These are phyloP conservation scores for Stenocarpella maydis DNA, from an alignment of 2,329 filamentous ascomycete species.

Conservation along the genomic window DNA sequence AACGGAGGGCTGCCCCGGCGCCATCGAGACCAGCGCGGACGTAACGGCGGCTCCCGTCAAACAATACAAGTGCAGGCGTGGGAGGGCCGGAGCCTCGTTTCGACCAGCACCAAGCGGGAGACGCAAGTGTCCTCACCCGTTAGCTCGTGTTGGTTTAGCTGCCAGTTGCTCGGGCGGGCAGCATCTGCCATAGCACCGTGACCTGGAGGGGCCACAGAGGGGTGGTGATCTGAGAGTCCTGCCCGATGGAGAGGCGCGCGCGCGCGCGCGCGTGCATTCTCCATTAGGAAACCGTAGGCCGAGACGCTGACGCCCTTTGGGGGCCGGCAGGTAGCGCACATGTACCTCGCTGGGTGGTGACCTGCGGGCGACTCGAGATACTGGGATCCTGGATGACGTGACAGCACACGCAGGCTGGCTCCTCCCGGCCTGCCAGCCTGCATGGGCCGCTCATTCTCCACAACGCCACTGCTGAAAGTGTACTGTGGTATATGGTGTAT, in stretches of 20 bases:
- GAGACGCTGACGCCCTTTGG: background rate
- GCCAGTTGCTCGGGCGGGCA: background rate
- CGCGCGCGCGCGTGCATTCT: conserved; percentile 25
- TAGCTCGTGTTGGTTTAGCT: background rate
- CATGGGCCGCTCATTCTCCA: too few relatives aligned
- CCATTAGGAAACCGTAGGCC: conserved; percentile 7
- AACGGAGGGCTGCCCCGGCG: background rate
- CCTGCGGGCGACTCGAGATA: conserved; percentile 13
- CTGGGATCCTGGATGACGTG: background rate
- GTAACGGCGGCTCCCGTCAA: conserved; percentile 23
- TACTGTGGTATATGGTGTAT: too few relatives aligned
- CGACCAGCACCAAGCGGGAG: background rate
- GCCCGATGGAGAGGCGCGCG: conserved; percentile 20
- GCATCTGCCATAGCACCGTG: too few relatives aligned
- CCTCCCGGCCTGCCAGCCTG: background rate
- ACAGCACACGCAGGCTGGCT: background rate
- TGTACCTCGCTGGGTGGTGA: conserved; percentile 12
- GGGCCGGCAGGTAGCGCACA: conserved; percentile 9
- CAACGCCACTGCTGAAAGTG: background rate
- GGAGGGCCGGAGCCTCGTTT: conserved; percentile 24
- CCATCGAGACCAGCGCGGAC: conserved; percentile 1
- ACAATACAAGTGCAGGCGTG: conserved; percentile 1
- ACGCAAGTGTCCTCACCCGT: background rate
- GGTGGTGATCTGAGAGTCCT: conserved; percentile 14
- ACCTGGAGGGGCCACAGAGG: background rate